These are phyloP conservation scores for Leccinum longicurvipes DNA, from an alignment of 768 basidiomycete genomes.

Conservation along the genomic window DNA sequence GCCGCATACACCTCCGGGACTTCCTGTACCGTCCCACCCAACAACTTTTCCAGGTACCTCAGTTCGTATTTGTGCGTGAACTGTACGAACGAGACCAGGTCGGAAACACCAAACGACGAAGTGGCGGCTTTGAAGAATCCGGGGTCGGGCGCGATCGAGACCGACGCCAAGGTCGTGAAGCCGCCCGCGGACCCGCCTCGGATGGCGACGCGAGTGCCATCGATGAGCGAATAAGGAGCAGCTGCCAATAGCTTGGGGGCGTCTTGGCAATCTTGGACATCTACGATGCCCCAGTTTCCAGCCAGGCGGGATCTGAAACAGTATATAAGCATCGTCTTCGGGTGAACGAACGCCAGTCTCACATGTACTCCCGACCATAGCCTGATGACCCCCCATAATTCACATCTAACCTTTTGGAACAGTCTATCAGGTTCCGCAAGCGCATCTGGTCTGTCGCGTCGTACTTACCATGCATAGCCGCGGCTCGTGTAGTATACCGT, in stretches of 20 bases:
- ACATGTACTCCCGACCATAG: conserved; percentile 67
- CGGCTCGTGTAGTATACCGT: conserved; percentile 66
- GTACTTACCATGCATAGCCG: conserved; percentile 63
- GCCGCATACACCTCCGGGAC: conserved; percentile 56
- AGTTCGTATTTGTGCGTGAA: conserved; percentile 75
- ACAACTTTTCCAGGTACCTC: conserved; percentile 54
- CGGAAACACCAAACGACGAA: conserved; percentile 67
- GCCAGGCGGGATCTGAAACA: conserved; percentile 45
- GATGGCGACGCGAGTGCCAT: conserved; percentile 60
- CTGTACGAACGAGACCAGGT: conserved; percentile 51
- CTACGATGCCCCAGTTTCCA: conserved; percentile 71
- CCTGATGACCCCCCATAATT: conserved; percentile 77
- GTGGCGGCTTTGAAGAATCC: conserved; percentile 58
- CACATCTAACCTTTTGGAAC: conserved; percentile 55
- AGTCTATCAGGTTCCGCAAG: neutral
- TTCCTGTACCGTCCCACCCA: conserved; percentile 56
- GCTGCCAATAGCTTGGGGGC: conserved; percentile 50
- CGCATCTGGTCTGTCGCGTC: too few species aligned
- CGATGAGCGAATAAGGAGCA: conserved; percentile 51
- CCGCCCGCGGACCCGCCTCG: conserved; percentile 76
- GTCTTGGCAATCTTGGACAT: conserved; percentile 61
- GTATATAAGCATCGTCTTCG: neutral
- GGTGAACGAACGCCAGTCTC: conserved; percentile 2
- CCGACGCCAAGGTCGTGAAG: conserved; percentile 55
- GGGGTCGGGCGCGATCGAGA: conserved; percentile 40